These are phyloP conservation scores for Tolypocladium inflatum DNA, from an alignment of 2,329 filamentous ascomycete genomes.

Conservation along the genomic window DNA sequence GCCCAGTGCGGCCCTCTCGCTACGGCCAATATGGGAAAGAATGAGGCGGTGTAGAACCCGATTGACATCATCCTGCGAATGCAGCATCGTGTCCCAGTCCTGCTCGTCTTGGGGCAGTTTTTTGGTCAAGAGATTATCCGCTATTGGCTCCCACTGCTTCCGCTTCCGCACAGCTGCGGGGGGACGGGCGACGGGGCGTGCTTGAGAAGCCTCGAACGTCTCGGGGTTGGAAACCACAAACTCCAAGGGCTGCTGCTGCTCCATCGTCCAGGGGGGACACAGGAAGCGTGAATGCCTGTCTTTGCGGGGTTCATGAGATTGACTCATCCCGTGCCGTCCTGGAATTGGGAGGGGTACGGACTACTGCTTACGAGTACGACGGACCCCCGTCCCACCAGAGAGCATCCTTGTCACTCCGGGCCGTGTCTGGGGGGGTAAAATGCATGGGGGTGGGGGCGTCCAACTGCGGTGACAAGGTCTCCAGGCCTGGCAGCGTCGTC, in stretches of 20 bases:
- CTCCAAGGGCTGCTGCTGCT: background rate
- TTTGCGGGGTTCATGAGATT: no score
- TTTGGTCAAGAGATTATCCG: background rate
- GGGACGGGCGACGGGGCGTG: background rate
- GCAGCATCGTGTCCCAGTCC: background rate
- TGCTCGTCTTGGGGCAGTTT: background rate
- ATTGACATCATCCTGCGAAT: background rate
- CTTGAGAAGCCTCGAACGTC: background rate
- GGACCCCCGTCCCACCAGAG: no score
- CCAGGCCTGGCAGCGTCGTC: no score
- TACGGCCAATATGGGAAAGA: background rate
- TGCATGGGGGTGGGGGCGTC: no score
- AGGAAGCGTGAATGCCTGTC: background rate
- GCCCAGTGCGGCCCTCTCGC: background rate
- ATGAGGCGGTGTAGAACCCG: background rate
- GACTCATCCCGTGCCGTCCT: no score
- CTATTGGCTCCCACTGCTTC: background rate
- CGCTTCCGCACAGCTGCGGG: background rate
- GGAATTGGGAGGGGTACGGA: no score
- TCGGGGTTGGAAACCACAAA: background rate
- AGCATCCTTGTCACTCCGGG: no score
- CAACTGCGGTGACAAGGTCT: no score
- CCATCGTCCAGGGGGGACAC: background rate
- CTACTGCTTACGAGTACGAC: no score
- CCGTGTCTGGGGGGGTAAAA: no score